Evolutionary conservation across 1,139 yeast species (phyloP).

Genomic region (Diutina pseudorugosa): DNA sequence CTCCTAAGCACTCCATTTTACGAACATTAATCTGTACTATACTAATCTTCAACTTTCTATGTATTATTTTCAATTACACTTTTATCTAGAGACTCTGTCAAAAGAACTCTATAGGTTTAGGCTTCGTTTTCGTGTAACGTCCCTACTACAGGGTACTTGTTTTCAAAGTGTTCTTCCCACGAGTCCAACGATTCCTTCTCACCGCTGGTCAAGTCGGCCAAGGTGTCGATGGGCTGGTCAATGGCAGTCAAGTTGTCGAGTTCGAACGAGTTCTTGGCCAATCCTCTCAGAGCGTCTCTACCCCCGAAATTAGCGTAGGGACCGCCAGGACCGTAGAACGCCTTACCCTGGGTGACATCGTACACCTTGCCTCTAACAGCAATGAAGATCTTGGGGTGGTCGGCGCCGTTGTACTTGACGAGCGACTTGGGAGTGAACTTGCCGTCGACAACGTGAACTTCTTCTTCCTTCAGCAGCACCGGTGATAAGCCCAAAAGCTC

Average conservation of each 20-base stretch:
- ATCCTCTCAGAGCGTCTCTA: constrained; percentile 89
- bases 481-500: constrained; percentile 13
- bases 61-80: too few species aligned
- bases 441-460: constrained; percentile 62
- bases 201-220: constrained; percentile 46
- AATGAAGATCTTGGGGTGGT: constrained; percentile 65
- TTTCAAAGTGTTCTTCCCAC: constrained; percentile 78
- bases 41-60: too few species aligned
- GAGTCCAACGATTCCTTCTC: constrained; percentile 62
- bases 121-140: constrained; percentile 16
- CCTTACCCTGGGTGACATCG: constrained; percentile 72
- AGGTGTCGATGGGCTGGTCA: constrained; percentile 61
- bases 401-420: constrained; percentile 68
- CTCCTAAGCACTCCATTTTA: too few species aligned
- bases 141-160: constrained; percentile 67
- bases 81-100: too few species aligned
- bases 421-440: constrained; percentile 69
- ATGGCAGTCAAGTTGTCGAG: constrained; percentile 40
- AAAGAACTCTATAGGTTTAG: too few species aligned
- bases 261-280: constrained; percentile 86
- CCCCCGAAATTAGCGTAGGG: constrained; percentile 96
- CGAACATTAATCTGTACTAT: not conserved
- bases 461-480: constrained; percentile 11
- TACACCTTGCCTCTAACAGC: constrained; percentile 79
- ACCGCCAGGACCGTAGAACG: constrained; percentile 94